Evolutionary conservation across 1,284 basidiomycete species (phyloP).

Genomic region (Cryptococcus sp.): DNA sequence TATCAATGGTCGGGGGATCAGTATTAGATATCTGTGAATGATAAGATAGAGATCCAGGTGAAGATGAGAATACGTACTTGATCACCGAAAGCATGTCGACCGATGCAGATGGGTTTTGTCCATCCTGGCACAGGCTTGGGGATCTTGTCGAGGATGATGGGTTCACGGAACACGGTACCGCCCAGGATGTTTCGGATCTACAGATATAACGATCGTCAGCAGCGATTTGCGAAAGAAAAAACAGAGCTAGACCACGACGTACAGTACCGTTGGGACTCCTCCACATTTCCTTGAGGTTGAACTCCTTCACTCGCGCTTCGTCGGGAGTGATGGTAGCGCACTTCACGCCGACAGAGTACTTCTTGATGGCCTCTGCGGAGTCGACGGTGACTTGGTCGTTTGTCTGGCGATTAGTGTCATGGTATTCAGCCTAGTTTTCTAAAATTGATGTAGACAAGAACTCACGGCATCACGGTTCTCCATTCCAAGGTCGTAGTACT

Average conservation of each 20-base stretch:
- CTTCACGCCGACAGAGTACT: conserved; percentile 75
- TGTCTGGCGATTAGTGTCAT: conserved; percentile 61
- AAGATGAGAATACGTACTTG: conserved; percentile 60
- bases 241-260: conserved; percentile 37
- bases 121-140: conserved; percentile 94
- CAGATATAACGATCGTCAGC: not conserved
- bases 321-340: conserved; percentile 99
- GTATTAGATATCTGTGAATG: not conserved
- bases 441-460: conserved; percentile 7
- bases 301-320: conserved; percentile 69
- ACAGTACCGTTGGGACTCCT: conserved; percentile 92
- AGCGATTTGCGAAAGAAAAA: not conserved
- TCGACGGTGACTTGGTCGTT: conserved; percentile 92
- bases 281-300: conserved; percentile 99
- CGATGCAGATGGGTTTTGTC: conserved; percentile 95
- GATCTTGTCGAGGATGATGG: conserved; percentile 88
- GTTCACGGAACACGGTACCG: conserved; percentile 98
- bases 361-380: conserved; percentile 85
- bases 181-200: conserved; percentile 95
- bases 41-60: conserved; percentile 1
- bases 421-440: not conserved
- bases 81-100: conserved; percentile 96
- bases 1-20: conserved; percentile 36
- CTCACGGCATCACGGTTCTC: conserved; percentile 83
- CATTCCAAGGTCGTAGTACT: conserved; percentile 96